A percentile compares a stretch with the other conserved stretches of the same genome.
Conservation (phyloP, 345 rosid genomes). For the Linum lewisii region DNA sequence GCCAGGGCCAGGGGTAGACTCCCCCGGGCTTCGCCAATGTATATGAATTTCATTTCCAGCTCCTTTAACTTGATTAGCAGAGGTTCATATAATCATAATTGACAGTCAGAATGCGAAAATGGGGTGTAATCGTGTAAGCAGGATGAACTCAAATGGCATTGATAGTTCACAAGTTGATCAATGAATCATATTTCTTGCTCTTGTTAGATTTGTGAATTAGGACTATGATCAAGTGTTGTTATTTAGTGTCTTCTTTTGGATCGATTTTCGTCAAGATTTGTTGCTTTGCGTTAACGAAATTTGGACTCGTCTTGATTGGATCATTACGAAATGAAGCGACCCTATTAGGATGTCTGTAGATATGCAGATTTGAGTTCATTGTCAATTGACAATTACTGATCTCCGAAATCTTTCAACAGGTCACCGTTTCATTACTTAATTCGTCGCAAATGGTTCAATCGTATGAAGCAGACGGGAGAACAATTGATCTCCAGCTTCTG, state of each 20-base stretch:
- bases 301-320: no score
- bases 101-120: neutral
- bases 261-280: no score
- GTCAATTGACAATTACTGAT: neutral
- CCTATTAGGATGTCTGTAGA: no score
- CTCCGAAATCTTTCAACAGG: constrained; percentile 32
- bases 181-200: neutral
- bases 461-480: constrained; percentile 22
- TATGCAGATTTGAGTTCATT: no score
- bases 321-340: no score
- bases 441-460: constrained; percentile 46
- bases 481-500: neutral
- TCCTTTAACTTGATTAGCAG: neutral
- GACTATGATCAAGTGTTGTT: neutral
- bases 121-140: no score
- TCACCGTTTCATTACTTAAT: constrained; percentile 38
- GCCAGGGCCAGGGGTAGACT: no score
- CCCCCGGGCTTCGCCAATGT: no score
- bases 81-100: no score
- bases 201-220: constrained; percentile 4
- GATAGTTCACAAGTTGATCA: neutral
- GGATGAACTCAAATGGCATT: no score
- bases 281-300: no score
- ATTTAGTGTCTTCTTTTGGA: no score
- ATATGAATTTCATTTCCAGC: constrained; percentile 5